Evolutionary conservation across 1,284 basidiomycete species (phyloP).

Genomic region (Naganishia cerealis): DNA sequence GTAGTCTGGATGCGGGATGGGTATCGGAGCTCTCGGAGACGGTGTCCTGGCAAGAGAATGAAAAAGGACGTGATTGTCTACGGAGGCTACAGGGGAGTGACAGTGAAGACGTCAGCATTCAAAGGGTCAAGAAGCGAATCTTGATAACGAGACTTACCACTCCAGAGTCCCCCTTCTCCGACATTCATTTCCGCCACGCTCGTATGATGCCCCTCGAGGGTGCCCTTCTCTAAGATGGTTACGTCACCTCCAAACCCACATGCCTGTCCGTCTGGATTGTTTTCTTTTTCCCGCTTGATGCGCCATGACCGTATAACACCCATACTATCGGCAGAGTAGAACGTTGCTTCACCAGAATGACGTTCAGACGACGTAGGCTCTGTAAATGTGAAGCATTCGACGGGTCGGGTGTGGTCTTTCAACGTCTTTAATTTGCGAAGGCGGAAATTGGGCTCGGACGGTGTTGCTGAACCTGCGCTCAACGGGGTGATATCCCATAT

Average conservation of each 20-base stretch:
- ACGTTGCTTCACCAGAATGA: conserved; percentile 29
- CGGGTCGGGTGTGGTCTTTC: conserved; percentile 41
- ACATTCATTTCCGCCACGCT: conserved; percentile 63
- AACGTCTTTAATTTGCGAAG: conserved; percentile 38
- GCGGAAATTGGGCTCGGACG: not conserved
- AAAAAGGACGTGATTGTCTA: conserved; percentile 77
- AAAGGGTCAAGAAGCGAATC: not conserved
- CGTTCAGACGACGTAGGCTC: conserved; percentile 55
- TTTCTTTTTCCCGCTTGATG: conserved; percentile 34
- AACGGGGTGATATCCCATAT: conserved; percentile 67
- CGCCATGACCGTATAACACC: conserved; percentile 66
- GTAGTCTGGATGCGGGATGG: conserved; percentile 65
- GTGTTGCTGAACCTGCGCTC: conserved; percentile 49
- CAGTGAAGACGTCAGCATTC: not conserved
- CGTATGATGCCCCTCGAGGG: conserved; percentile 55
- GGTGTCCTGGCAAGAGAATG: conserved; percentile 52
- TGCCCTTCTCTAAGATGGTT: conserved; percentile 36
- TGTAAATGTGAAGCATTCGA: conserved; percentile 37
- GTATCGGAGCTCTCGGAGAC: conserved; percentile 55
- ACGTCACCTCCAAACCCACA: not conserved
- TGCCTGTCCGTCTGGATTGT: not conserved
- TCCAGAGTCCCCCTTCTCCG: conserved; percentile 73
- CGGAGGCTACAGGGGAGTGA: conserved; percentile 63
- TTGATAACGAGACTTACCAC: conserved; percentile 60
- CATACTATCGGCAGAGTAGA: conserved; percentile 83